A percentile compares a stretch with the other conserved stretches of the same genome.
Conservation (phyloP, 108 stramenopile genomes). For the Hondaea fermentalgiana region DNA sequence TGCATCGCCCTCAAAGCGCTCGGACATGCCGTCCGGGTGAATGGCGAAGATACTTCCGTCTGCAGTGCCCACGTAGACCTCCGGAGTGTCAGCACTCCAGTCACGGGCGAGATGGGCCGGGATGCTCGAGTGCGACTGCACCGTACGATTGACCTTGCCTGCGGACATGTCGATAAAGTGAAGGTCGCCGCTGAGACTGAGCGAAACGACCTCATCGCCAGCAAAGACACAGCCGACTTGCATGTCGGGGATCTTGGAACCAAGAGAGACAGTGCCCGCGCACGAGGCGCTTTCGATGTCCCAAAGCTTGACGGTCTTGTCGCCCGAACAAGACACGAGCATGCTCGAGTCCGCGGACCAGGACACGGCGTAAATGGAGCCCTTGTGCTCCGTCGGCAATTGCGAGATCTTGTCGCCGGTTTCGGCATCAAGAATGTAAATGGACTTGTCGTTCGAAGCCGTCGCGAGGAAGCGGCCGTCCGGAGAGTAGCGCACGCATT, state of each 20-base stretch:
- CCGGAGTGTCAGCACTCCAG: background rate
- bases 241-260: background rate
- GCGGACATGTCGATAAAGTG: background rate
- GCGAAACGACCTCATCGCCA: background rate
- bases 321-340: background rate
- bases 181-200: background rate
- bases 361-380: background rate
- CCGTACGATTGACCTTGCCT: background rate
- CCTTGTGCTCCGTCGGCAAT: background rate
- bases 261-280: background rate
- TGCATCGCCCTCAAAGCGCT: background rate
- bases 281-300: background rate
- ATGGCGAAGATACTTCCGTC: background rate
- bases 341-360: background rate
- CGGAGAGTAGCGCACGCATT: background rate
- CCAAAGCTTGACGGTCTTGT: slow-evolving; percentile 19
- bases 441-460: background rate
- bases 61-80: background rate
- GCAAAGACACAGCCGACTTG: background rate
- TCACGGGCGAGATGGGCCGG: background rate
- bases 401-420: background rate
- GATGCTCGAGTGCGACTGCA: background rate
- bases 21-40: background rate
- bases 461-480: background rate
- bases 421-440: slow-evolving; percentile 7